Conservation (phyloP, 805 yeast species). For the Peterozyma xylosa region DNA sequence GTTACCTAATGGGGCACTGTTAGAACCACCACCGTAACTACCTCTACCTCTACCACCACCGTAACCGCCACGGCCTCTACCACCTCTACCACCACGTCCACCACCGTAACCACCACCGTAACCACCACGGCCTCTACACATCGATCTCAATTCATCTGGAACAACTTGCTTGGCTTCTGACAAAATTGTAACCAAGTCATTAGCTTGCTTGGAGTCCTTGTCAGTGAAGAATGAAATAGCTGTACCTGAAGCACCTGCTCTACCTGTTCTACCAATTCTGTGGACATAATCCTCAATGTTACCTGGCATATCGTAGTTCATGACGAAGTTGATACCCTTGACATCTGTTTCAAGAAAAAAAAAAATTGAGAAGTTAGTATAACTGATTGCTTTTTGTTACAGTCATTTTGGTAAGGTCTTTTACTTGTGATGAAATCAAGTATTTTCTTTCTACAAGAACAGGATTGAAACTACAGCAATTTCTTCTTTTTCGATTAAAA, state of each 20-base stretch:
- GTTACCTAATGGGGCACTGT: slow-evolving; percentile 37
- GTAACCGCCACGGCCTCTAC: slow-evolving; percentile 36
- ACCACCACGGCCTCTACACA: slow-evolving; percentile 70
- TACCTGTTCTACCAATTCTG: slow-evolving; percentile 98
- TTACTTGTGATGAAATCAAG: no score
- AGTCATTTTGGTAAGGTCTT: no score
- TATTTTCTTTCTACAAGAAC: no score
- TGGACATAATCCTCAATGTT: slow-evolving; percentile 98
- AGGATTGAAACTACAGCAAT: no score
- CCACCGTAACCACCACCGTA: slow-evolving; percentile 48
- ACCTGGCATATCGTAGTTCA: slow-evolving; percentile 96
- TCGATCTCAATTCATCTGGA: slow-evolving; percentile 71
- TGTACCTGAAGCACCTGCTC: slow-evolving; percentile 96
- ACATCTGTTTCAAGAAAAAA: slow-evolving; percentile 54
- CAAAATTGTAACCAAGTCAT: slow-evolving; percentile 81
- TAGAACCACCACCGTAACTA: slow-evolving; percentile 30
- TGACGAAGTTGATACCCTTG: slow-evolving; percentile 90
- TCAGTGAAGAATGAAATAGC: slow-evolving; percentile 92
- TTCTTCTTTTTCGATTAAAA: no score
- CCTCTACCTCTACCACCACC: slow-evolving; percentile 27
- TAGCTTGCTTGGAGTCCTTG: slow-evolving; percentile 81
- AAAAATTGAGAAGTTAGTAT: no score
- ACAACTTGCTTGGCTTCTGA: slow-evolving; percentile 92
- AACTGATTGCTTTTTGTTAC: no score
- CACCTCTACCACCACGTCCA: slow-evolving; percentile 46